Percentiles rank a stretch among this genome's conserved stretches.
Evolutionary conservation across 768 basidiomycete species (phyloP).

Genomic region (Suillus paluster): DNA sequence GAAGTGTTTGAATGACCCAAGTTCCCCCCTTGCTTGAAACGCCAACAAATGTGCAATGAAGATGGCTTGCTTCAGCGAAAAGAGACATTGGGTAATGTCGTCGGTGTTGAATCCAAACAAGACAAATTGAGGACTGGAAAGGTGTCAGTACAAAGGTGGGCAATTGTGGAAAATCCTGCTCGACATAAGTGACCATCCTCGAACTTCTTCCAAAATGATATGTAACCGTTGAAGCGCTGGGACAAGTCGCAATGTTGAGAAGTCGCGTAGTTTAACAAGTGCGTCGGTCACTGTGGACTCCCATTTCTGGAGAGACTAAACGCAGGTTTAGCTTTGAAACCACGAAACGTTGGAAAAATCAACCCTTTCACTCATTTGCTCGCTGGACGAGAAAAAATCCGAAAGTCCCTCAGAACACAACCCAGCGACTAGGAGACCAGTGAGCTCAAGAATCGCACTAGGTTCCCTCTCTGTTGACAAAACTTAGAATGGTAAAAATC

Average conservation of each 20-base stretch:
- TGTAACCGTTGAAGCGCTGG: conserved; percentile 80
- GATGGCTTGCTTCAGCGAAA: conserved; percentile 58
- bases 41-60: conserved; percentile 72
- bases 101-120: conserved; percentile 57
- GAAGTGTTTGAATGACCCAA: conserved; percentile 77
- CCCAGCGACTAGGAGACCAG: conserved; percentile 70
- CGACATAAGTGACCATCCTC: conserved; percentile 79
- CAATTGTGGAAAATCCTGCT: conserved; percentile 28
- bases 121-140: conserved; percentile 57
- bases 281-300: conserved; percentile 74
- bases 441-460: conserved; percentile 72
- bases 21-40: conserved; percentile 65
- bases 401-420: conserved; percentile 68
- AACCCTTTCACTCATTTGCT: conserved; percentile 85
- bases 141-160: conserved; percentile 11
- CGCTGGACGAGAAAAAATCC: conserved; percentile 78
- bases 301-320: conserved; percentile 82
- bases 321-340: conserved; percentile 24
- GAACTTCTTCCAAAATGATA: conserved; percentile 75
- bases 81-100: conserved; percentile 57
- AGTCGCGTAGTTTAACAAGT: conserved; percentile 73
- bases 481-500: not conserved
- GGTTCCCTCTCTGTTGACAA: conserved; percentile 57
- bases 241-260: conserved; percentile 67
- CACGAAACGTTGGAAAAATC: conserved; percentile 22